phyloP scores from a whole-genome alignment of 1,284 basidiomycete species.

The Golubevia pallescens region DNA sequence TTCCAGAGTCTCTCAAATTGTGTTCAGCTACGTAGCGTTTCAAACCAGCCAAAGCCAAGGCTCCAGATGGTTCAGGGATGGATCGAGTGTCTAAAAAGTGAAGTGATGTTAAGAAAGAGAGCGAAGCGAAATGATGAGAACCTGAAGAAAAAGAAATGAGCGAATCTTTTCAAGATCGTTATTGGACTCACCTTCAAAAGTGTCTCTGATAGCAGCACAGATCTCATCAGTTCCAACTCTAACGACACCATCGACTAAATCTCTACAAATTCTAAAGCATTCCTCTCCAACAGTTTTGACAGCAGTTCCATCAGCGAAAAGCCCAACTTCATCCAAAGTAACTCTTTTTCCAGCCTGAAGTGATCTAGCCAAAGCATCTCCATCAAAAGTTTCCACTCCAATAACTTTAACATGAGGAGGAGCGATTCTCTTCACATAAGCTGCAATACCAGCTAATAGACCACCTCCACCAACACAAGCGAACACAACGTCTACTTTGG shows the following conservation, averaged over 20 bases:
- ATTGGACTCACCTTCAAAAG: conserved; percentile 86
- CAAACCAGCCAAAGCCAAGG: conserved; percentile 86
- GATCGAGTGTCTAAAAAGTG: conserved; percentile 40
- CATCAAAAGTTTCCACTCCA: conserved; percentile 95
- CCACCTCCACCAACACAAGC: conserved; percentile 92
- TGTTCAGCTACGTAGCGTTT: conserved; percentile 86
- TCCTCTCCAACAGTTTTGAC: conserved; percentile 96
- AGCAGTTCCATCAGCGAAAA: conserved; percentile 98
- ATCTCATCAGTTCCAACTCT: conserved; percentile 93
- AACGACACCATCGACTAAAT: conserved; percentile 83
- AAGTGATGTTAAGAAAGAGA: neutral
- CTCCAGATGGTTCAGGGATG: conserved; percentile 91
- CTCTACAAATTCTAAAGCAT: conserved; percentile 87
- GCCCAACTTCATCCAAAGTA: conserved; percentile 85
- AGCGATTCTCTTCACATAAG: conserved; percentile 93
- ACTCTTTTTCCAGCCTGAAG: conserved; percentile 73
- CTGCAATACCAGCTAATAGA: conserved; percentile 82
- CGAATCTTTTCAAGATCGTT: conserved; percentile 3
- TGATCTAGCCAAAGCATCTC: conserved; percentile 79
- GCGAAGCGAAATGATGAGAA: neutral
- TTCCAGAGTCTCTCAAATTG: conserved; percentile 79
- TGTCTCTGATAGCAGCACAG: conserved; percentile 97
- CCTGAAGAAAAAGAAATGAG: neutral
- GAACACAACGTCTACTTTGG: conserved; percentile 80
- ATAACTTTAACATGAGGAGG: conserved; percentile 81